Evolutionary conservation across 805 yeast genomes (phyloP), one percentile per base, ranked within the genome.

Genomic region (Wickerhamomyces pijperi): DNA sequence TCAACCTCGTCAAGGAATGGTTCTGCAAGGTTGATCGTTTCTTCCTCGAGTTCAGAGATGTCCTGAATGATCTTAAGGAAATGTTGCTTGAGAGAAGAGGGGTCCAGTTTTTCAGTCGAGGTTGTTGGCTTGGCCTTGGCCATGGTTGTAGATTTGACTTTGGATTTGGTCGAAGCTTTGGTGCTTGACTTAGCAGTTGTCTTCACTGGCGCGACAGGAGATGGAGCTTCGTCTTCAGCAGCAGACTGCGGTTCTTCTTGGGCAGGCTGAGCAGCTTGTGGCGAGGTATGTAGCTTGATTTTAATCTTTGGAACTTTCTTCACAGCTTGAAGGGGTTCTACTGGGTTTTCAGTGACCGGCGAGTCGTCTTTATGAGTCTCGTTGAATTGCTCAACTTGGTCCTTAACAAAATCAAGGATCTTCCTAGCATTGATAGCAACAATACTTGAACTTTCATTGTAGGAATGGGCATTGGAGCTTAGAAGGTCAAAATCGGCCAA

Each of bases 1-100:
- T 77, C 76, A 2, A 90, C 92, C 40, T 77, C 79, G 25, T 78
- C 82, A 63, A 82, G 55, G 54, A 87, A 88, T 1, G 94, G 83
- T 13, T 72, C 82, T 43, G 82, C 72, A 32, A 81, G 64, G 36
- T 63, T 47, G 19, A 53, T 55, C 17, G 55, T 56, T 19, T 58
- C 47, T 15, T 60, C 46, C 21, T 50, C 50, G 51, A 16, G 51
- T 41, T 28, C 43, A 42, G 31, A 49, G 28, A 19, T 46, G 14
- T 46, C 51, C 9, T 21, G 23, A 21, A 46, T 41, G 6, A 45
- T 43, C 21, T 36, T 38, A 11, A 40, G 25, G 36, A 47, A 46
- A 29, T 42, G 37, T 1, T 43, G 46, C 36, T 46, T 53, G 38
- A 39, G 23, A 34, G 34, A 16, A 39, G 31, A 15, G n/a, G n/a